phyloP scores from a whole-genome alignment of 2,329 filamentous ascomycete species.

The Colletotrichum sp. region DNA sequence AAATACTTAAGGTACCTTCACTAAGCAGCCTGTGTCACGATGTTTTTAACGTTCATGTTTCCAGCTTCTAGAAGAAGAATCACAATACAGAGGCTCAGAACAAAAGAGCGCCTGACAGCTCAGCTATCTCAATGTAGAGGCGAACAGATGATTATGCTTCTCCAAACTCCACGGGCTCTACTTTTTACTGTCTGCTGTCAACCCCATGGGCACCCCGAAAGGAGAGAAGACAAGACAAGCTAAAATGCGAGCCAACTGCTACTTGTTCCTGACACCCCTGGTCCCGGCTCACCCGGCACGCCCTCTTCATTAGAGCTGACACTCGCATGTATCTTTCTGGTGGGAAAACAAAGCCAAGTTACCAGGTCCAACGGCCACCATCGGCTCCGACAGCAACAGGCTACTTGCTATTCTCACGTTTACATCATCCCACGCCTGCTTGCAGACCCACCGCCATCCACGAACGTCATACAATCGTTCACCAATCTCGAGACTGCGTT shows the following conservation, averaged over 20 bases:
- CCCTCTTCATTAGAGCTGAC: not conserved
- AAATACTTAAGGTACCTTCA: not conserved
- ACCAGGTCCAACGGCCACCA: not conserved
- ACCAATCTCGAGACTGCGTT: not conserved
- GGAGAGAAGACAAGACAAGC: not conserved
- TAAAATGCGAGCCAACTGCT: not conserved
- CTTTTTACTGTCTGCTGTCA: not conserved
- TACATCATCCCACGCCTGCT: conserved; percentile 15
- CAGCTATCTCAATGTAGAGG: not conserved
- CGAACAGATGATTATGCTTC: not conserved
- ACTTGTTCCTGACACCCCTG: not conserved
- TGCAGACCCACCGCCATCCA: not conserved
- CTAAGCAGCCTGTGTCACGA: not conserved
- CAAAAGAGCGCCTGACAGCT: not conserved
- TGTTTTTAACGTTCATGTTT: not conserved
- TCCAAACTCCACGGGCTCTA: not conserved
- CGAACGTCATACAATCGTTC: conserved; percentile 13
- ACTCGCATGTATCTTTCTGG: not conserved
- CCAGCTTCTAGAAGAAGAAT: not conserved
- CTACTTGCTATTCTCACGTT: not conserved
- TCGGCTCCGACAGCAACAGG: not conserved
- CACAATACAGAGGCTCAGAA: not conserved
- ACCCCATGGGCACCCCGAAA: not conserved
- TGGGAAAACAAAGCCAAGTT: not conserved
- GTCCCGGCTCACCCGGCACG: not conserved